Base-by-base conservation (phyloP, 192 early-diverging fungal genomes). In the Coemansia sp. region DNA sequence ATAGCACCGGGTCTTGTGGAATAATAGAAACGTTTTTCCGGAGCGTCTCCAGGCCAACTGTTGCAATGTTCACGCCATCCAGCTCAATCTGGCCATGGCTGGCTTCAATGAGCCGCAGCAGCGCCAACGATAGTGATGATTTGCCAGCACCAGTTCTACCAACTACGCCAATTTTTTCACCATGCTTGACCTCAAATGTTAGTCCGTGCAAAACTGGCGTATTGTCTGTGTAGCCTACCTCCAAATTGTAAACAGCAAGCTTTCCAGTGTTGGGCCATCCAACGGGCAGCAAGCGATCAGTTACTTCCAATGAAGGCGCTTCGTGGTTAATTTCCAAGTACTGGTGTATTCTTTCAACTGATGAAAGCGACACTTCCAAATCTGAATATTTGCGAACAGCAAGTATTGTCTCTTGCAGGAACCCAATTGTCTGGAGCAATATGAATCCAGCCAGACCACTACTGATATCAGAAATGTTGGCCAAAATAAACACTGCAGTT, bases 111-210 rank as follows among this genome's bases (percentile, higher is more conserved):
- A 95, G 84, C 23, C 91, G 81, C 64, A 92, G 87, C 55, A 93
- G 67, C 18, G 86, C 81, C 38, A 88, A 56, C 3, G 86, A 77
- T 32, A 92, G 65, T 0, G 87, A 87, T 0, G 84, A 85, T 65
- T 92, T 92, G 19, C 90, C 91, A 1, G 89, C 86, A 16, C 91
- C 92, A 5, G 92, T 91, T 7, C 93, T 77, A 12, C 94, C 94
- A 51, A 93, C 92, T 65, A 96, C 85, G 47, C 92, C 94, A 64
- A 97, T 85, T 62, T 91, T 93, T 66, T 90, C 85, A 5, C 77
- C 77, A 4, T 89, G 84, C 3, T 74, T 77, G 43, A 93, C 82
- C 4, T 70, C 43, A 49, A 94, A 87, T 5, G 81, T 84, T 27
- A 98, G 67, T 22, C 85, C 73, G 45, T 92, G 87, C 31, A 97